These are phyloP conservation scores for Hibiscus syriacus DNA, from an alignment of 345 rosid genomes.

Conservation along the genomic window DNA sequence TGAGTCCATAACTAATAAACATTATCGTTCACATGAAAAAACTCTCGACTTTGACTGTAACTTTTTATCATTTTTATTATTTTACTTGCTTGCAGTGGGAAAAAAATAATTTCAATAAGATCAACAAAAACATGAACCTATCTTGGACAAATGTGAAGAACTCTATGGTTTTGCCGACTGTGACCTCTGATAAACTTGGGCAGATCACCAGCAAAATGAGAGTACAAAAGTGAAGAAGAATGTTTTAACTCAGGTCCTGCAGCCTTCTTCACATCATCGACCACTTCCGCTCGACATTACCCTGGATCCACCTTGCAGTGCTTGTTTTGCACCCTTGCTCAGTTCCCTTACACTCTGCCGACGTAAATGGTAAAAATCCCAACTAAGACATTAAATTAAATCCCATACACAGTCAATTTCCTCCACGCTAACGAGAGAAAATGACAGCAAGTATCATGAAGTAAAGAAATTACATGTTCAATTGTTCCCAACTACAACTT, in stretches of 20 bases:
- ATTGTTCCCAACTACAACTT: not conserved
- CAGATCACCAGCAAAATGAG: constrained; percentile 9
- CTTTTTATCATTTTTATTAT: no score
- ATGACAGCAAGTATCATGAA: not conserved
- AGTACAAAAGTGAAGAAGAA: not conserved
- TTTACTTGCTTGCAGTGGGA: no score
- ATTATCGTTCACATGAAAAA: no score
- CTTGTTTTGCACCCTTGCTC: constrained; percentile 37
- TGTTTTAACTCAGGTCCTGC: not conserved
- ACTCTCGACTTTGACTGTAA: no score
- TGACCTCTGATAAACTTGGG: constrained; percentile 12
- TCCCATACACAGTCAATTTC: not conserved
- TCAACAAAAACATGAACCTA: not conserved
- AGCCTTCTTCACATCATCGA: constrained; percentile 12
- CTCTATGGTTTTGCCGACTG: constrained; percentile 9
- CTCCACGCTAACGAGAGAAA: not conserved
- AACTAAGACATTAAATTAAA: not conserved
- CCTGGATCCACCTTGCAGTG: constrained; percentile 11
- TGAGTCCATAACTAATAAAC: no score
- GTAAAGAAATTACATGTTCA: not conserved
- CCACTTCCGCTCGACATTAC: constrained; percentile 10
- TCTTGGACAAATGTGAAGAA: no score
- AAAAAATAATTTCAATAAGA: no score
- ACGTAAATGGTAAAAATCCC: not conserved
- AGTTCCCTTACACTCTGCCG: constrained; percentile 41